phyloP scores from a whole-genome alignment of 352 stramenopile species.

The Nothophytophthora sp. region DNA sequence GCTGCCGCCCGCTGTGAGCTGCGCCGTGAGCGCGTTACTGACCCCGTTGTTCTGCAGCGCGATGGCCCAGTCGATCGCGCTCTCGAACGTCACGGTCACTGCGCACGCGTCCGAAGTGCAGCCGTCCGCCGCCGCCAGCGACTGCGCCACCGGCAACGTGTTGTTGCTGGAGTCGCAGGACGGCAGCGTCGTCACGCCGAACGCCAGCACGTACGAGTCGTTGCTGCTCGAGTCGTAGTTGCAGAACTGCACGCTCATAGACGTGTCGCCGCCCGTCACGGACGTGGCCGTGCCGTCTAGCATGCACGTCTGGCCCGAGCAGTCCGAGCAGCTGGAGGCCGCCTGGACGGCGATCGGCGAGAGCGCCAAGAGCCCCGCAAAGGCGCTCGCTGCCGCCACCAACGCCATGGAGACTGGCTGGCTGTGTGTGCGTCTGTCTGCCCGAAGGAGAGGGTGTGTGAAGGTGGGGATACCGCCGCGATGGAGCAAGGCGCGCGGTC shows the following conservation, averaged over 20 bases:
- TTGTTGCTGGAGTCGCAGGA: conserved; percentile 44
- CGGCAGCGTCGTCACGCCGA: conserved; percentile 44
- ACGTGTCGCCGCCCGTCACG: conserved; percentile 39
- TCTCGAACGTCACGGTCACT: conserved; percentile 52
- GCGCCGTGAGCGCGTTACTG: conserved; percentile 53
- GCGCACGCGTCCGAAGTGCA: conserved; percentile 50
- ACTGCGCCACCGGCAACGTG: conserved; percentile 41
- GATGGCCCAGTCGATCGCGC: conserved; percentile 68
- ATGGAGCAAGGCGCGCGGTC: too few relatives aligned
- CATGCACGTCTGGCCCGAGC: conserved; percentile 52
- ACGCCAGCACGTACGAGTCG: conserved; percentile 35
- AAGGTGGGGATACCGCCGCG: too few relatives aligned
- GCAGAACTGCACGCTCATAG: conserved; percentile 60
- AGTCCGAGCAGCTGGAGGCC: conserved; percentile 56
- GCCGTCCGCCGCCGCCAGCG: conserved; percentile 31
- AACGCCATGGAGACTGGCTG: conserved; percentile 13
- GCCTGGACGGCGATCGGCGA: conserved; percentile 11
- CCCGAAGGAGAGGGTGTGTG: background rate
- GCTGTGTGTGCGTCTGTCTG: conserved; percentile 6
- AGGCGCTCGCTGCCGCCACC: background rate
- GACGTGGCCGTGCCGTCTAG: conserved; percentile 40
- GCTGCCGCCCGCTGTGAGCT: conserved; percentile 37
- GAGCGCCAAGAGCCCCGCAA: too few relatives aligned
- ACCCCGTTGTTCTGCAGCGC: conserved; percentile 40
- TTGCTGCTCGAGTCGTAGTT: conserved; percentile 52